Evolutionary conservation across 805 yeast species (phyloP).

Genomic region (Blastobotrys mokoenaii): DNA sequence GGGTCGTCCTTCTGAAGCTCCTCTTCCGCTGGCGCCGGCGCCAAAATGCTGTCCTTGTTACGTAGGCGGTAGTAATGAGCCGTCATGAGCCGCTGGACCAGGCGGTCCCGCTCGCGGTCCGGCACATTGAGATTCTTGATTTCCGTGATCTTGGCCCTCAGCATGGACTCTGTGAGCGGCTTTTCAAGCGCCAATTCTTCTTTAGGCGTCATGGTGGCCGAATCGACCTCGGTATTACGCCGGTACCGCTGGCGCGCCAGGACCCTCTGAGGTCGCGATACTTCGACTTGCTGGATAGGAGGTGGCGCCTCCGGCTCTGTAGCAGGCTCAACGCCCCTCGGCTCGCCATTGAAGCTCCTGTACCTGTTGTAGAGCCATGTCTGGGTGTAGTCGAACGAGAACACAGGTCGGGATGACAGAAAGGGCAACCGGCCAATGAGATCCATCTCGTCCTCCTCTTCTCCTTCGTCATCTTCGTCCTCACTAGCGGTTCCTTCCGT

Average conservation of each 20-base stretch:
- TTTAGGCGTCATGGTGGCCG: background rate
- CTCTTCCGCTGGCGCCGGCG: too few relatives aligned
- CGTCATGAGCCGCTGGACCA: constrained; percentile 31
- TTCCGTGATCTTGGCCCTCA: constrained; percentile 25
- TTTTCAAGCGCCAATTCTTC: too few relatives aligned
- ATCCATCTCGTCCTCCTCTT: constrained; percentile 34
- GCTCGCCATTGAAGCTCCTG: constrained; percentile 36
- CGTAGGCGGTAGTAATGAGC: constrained; percentile 21
- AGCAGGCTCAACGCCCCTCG: constrained; percentile 45
- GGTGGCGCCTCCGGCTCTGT: constrained; percentile 42
- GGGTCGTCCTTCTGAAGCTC: constrained; percentile 6
- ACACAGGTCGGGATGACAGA: constrained; percentile 7
- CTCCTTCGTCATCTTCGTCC: constrained; percentile 24
- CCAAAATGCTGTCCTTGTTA: background rate
- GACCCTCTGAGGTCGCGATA: too few relatives aligned
- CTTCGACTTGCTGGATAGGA: constrained; percentile 42
- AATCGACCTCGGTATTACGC: constrained; percentile 3
- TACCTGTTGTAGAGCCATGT: constrained; percentile 19
- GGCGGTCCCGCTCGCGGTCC: constrained; percentile 28
- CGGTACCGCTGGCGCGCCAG: constrained; percentile 32
- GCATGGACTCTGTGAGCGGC: constrained; percentile 14
- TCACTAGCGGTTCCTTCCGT: constrained; percentile 27
- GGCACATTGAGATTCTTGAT: constrained; percentile 23
- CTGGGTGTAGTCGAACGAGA: constrained; percentile 17
- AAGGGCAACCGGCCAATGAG: constrained; percentile 17